Percentiles rank a stretch among this genome's conserved stretches.
Conservation (phyloP, 164 flowering plant genomes). For the Vitis rupestris region DNA sequence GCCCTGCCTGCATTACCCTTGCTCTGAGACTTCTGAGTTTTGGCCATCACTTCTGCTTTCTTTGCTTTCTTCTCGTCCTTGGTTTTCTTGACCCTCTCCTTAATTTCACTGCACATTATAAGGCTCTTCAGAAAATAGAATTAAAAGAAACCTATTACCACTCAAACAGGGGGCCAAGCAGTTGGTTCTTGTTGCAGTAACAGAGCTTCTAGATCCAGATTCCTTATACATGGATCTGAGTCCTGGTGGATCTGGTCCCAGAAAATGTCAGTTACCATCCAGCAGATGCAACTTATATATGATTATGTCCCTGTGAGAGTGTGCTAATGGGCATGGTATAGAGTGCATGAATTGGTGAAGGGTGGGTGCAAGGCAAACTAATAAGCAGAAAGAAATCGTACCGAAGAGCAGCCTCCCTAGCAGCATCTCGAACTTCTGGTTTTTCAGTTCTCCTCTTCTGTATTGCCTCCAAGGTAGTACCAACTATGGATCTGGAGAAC, state of each 20-base stretch:
- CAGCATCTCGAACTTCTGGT: conserved; percentile 52
- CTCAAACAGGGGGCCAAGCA: background rate
- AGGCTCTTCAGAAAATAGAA: background rate
- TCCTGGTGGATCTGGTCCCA: too few species aligned
- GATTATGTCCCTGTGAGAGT: too few species aligned
- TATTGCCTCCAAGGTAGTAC: conserved; percentile 50
- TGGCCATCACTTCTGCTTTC: conserved; percentile 44
- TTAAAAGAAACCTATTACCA: too few species aligned
- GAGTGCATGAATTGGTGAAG: too few species aligned
- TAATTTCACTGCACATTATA: conserved; percentile 35
- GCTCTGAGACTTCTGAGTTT: conserved; percentile 29
- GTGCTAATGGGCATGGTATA: too few species aligned
- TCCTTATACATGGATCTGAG: too few species aligned
- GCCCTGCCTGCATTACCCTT: conserved; percentile 40
- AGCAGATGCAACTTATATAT: too few species aligned
- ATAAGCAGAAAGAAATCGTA: conserved; percentile 9
- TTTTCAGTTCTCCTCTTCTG: conserved; percentile 53
- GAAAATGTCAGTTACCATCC: too few species aligned
- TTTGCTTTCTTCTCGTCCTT: conserved; percentile 58
- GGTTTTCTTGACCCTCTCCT: conserved; percentile 53
- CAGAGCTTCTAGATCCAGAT: background rate
- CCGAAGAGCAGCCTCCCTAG: conserved; percentile 52
- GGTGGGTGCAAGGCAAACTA: too few species aligned
- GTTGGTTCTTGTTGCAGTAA: background rate
- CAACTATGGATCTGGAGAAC: conserved; percentile 51